Percentiles rank a stretch among this genome's conserved stretches.
Conservation (phyloP, 345 rosid genomes). For the Citropsis articulata region DNA sequence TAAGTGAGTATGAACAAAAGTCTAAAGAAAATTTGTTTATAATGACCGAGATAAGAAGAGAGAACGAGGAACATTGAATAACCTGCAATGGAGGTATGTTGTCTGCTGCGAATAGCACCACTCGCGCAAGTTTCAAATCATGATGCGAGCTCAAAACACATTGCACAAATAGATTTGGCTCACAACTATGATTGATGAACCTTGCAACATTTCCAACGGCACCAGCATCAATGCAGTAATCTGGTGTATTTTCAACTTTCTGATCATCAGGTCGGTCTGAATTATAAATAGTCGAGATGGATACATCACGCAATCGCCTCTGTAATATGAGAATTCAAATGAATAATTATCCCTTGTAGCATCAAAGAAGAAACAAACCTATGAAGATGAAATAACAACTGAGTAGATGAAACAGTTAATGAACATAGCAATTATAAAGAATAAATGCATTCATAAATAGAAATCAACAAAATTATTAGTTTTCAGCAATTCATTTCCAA, state of each 20-base stretch:
- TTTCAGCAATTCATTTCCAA: background rate
- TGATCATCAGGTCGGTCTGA: conserved; percentile 34
- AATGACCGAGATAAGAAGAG: background rate
- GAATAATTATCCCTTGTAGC: background rate
- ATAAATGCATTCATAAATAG: background rate
- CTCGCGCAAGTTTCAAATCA: conserved; percentile 76
- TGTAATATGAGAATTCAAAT: conserved; percentile 26
- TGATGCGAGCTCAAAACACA: conserved; percentile 81
- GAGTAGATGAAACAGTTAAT: background rate
- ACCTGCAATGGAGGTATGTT: conserved; percentile 96
- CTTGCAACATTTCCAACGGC: conserved; percentile 77
- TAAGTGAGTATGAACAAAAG: background rate
- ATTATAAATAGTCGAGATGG: conserved; percentile 28
- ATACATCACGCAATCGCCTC: conserved; percentile 59
- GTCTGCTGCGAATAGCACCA: conserved; percentile 91
- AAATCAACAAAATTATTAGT: background rate
- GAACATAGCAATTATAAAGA: background rate
- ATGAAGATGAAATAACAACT: background rate
- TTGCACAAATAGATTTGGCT: conserved; percentile 91
- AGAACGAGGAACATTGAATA: background rate
- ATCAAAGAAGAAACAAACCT: background rate
- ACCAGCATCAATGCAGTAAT: conserved; percentile 92
- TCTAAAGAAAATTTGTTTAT: background rate
- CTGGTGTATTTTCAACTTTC: conserved; percentile 58
- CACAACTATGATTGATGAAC: conserved; percentile 92